Evolutionary conservation across 108 stramenopile genomes (phyloP).

Genomic region (Mediolabrus comicus): DNA sequence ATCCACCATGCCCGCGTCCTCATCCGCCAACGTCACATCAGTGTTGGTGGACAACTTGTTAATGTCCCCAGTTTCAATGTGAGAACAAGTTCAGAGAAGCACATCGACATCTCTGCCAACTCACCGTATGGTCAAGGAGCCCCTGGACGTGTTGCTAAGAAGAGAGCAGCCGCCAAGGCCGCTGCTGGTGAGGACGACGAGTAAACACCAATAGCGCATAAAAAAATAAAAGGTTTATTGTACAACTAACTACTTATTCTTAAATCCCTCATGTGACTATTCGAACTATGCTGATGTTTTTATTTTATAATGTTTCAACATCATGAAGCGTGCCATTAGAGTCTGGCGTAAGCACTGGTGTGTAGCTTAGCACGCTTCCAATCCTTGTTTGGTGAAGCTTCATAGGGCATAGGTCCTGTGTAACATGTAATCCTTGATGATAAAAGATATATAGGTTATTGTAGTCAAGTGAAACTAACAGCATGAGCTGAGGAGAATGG

Average conservation of each 20-base stretch:
- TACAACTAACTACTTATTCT: background rate
- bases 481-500: too few relatives aligned
- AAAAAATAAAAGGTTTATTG: conserved; percentile 14
- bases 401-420: too few relatives aligned
- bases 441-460: too few relatives aligned
- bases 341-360: too few relatives aligned
- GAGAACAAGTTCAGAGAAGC: conserved; percentile 95
- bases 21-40: conserved; percentile 99
- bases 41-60: conserved; percentile 97
- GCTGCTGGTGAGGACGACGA: conserved; percentile 94
- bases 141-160: conserved; percentile 96
- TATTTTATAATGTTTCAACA: too few relatives aligned
- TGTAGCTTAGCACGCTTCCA: too few relatives aligned
- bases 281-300: too few relatives aligned
- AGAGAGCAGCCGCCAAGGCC: conserved; percentile 92
- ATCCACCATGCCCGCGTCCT: conserved; percentile 99
- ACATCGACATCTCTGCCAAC: conserved; percentile 97
- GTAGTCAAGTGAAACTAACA: too few relatives aligned
- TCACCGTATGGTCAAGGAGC: conserved; percentile 97
- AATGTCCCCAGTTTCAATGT: conserved; percentile 99
- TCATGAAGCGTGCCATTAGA: too few relatives aligned
- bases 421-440: too few relatives aligned
- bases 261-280: too few relatives aligned
- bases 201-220: conserved; percentile 23
- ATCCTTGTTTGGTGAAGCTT: too few relatives aligned